Evolutionary conservation across 2,329 filamentous ascomycete species (phyloP).

Genomic region (Apiospora pterosperma): DNA sequence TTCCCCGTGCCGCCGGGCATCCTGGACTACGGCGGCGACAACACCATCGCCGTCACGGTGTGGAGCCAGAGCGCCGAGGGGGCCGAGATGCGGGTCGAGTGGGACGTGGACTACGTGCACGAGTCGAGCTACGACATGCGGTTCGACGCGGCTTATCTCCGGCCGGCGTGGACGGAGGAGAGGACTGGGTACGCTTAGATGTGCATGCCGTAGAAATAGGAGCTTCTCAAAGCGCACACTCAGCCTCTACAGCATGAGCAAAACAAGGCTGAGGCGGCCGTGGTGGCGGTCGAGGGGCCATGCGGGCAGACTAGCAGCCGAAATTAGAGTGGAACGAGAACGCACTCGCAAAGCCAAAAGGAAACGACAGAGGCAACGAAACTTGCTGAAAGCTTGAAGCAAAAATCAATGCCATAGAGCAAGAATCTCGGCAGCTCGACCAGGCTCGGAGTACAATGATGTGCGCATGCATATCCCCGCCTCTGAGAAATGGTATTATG

Average conservation of each 20-base stretch:
- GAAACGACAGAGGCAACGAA: neutral
- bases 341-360: neutral
- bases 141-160: conserved; percentile 44
- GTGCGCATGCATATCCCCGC: too few species aligned
- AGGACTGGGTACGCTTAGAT: conserved; percentile 32
- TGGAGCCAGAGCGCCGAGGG: conserved; percentile 57
- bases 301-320: neutral
- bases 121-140: conserved; percentile 48
- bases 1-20: conserved; percentile 60
- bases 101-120: conserved; percentile 51
- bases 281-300: neutral
- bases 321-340: neutral
- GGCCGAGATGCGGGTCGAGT: conserved; percentile 44
- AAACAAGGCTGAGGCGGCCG: neutral
- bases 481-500: too few species aligned
- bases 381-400: neutral
- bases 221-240: neutral
- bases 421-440: neutral
- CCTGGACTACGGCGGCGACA: conserved; percentile 54
- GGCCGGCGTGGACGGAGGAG: conserved; percentile 46
- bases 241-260: neutral
- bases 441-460: neutral
- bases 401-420: neutral
- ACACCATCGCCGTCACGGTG: conserved; percentile 54
- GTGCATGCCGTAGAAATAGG: neutral